A percentile compares a stretch with the other conserved stretches of the same genome.
phyloP scores from a whole-genome alignment of 106 monocot genomes.

The Dioscorea dumetorum region DNA sequence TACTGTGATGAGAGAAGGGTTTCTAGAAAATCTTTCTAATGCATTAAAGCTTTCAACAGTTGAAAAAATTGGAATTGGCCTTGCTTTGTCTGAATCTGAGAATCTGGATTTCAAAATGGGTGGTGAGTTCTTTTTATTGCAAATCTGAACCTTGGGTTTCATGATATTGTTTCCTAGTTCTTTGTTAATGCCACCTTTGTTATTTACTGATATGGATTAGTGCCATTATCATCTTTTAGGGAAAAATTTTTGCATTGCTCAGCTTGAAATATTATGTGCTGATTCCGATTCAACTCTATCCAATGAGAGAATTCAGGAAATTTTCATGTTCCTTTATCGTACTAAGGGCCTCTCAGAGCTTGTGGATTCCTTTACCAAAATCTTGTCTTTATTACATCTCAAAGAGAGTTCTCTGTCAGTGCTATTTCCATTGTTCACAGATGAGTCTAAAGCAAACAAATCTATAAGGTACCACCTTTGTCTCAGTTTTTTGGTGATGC shows the following conservation, averaged over 20 bases:
- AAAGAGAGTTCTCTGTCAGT: conserved; percentile 38
- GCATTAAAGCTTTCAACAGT: conserved; percentile 46
- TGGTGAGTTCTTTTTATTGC: conserved; percentile 32
- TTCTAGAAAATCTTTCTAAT: conserved; percentile 54
- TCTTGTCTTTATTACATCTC: conserved; percentile 51
- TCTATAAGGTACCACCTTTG: conserved; percentile 38
- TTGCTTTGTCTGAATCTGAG: conserved; percentile 81
- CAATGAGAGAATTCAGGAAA: conserved; percentile 58
- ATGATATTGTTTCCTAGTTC: background rate
- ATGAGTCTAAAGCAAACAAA: conserved; percentile 18
- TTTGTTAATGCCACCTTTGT: background rate
- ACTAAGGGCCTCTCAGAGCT: conserved; percentile 77
- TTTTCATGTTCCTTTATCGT: conserved; percentile 60
- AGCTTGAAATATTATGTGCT: conserved; percentile 64
- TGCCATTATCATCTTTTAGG: conserved; percentile 25
- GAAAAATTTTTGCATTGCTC: conserved; percentile 69
- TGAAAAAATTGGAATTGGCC: conserved; percentile 71
- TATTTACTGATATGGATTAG: background rate
- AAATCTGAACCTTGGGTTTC: background rate
- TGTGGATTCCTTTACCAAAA: conserved; percentile 68
- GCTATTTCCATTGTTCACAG: conserved; percentile 28
- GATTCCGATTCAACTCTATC: conserved; percentile 28
- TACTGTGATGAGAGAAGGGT: conserved; percentile 29
- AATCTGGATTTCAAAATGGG: conserved; percentile 36
- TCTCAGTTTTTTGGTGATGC: background rate